Conservation (phyloP, 805 yeast genomes). For the Candida palmyrensis region DNA sequence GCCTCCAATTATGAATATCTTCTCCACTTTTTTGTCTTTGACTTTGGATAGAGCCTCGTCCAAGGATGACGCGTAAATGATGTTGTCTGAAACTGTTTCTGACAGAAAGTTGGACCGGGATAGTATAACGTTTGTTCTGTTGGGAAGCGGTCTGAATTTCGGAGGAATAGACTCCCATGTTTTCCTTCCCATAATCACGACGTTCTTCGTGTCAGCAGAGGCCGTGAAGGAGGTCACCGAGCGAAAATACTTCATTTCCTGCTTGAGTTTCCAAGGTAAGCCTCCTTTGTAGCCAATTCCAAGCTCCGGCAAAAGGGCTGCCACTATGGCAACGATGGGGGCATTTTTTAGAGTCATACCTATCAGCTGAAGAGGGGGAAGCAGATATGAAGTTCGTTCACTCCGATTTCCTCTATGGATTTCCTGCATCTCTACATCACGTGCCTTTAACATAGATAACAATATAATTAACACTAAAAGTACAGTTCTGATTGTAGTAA, state of each 20-base stretch:
- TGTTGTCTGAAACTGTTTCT: slow-evolving; percentile 22
- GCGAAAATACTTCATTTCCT: slow-evolving; percentile 83
- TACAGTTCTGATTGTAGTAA: slow-evolving; percentile 4
- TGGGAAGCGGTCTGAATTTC: slow-evolving; percentile 77
- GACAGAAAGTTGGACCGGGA: slow-evolving; percentile 40
- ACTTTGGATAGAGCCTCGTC: slow-evolving; percentile 13
- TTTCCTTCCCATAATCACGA: slow-evolving; percentile 92
- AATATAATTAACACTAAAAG: slow-evolving; percentile 5
- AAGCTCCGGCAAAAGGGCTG: slow-evolving; percentile 71
- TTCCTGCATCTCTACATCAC: too few relatives aligned
- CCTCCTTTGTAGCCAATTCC: slow-evolving; percentile 84
- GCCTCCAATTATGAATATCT: slow-evolving; percentile 86
- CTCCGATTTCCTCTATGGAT: too few relatives aligned
- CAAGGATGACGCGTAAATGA: slow-evolving; percentile 23
- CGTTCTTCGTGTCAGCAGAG: slow-evolving; percentile 43
- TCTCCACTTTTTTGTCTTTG: slow-evolving; percentile 33
- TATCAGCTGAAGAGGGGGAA: too few relatives aligned
- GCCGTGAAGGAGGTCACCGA: slow-evolving; percentile 54
- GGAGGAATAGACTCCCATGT: slow-evolving; percentile 94
- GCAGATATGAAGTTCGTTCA: too few relatives aligned
- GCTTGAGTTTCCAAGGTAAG: slow-evolving; percentile 81
- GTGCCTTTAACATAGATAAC: too few relatives aligned
- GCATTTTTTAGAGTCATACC: too few relatives aligned
- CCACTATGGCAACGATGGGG: slow-evolving; percentile 59
- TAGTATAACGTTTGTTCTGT: slow-evolving; percentile 69